Conservation (phyloP, 148 eudicot genomes). For the Rhododendron ferrugineum region DNA sequence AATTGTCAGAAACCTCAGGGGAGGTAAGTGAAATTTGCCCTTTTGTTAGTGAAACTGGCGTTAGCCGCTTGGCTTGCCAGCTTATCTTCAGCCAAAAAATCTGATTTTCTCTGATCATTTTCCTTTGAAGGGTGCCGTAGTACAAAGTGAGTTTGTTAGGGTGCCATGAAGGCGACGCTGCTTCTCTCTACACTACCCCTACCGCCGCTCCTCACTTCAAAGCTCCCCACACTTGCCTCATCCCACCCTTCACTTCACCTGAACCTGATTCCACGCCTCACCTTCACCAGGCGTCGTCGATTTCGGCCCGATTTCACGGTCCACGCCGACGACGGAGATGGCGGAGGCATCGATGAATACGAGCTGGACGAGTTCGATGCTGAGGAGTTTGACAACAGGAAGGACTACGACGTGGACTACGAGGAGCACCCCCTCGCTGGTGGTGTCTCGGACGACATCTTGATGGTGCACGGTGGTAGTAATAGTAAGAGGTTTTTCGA, state of each 20-base stretch:
- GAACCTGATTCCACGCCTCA: slow-evolving; percentile 18
- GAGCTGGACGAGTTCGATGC: slow-evolving; percentile 84
- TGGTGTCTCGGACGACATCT: slow-evolving; percentile 14
- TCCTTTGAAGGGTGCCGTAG: no score
- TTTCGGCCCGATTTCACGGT: slow-evolving; percentile 40
- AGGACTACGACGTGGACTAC: slow-evolving; percentile 73
- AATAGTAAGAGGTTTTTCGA: slow-evolving; percentile 62
- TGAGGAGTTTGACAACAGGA: slow-evolving; percentile 79
- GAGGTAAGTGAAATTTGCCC: no score
- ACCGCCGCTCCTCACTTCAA: slow-evolving; percentile 27
- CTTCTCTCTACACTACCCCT: slow-evolving; percentile 19
- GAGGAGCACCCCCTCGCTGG: slow-evolving; percentile 35
- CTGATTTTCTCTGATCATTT: no score
- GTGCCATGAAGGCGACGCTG: slow-evolving; percentile 25
- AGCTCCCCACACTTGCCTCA: slow-evolving; percentile 12
- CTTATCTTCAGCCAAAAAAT: no score
- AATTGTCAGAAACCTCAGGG: no score
- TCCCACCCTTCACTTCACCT: slow-evolving; percentile 10
- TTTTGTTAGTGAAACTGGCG: no score
- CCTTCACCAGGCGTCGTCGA: neutral
- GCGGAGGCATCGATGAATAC: slow-evolving; percentile 49
- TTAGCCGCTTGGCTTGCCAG: no score
- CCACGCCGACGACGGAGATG: slow-evolving; percentile 61
- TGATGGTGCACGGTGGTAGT: slow-evolving; percentile 14
- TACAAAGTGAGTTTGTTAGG: no score